Base-by-base conservation (phyloP, 352 stramenopile genomes). In the Phytophthora rubi region DNA sequence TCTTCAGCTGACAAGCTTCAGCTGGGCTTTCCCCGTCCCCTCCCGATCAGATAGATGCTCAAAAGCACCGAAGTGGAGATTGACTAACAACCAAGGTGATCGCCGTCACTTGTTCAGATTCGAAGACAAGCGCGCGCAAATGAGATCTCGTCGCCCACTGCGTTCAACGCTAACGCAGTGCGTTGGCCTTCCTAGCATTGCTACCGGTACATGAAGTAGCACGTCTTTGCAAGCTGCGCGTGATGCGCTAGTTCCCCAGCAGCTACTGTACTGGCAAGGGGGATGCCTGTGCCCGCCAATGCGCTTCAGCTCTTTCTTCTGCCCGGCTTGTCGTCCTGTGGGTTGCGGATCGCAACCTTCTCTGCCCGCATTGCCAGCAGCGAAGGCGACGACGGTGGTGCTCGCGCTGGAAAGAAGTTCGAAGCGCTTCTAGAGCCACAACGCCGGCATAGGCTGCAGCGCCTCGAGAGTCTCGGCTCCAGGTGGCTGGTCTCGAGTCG, bases 1-100 rank as follows among this genome's bases (percentile, higher is more conserved):
- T 65, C 54, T 61, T 56, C 30, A 42, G 44, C 56, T 52, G 23
- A 62, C 44, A 42, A 71, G 65, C 66, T 73, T 73, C 66, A 65
- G 66, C 66, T 69, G 59, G 54, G 59, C 39, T 30, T 18, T 73
- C 53, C 65, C 59, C 45, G 15, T 55, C 1, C 58, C 65, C 42
- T 67, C 65, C 65, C 65, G 59, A 59, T 64, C 65, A 26, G 23
- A 26, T 26, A 73, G 65, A 52, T 68, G 64, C 30, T 1, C 21
- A 26, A 16, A 18, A 47, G 39, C 39, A 18, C 39, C 15, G 9
- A 13, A 2, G 33, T 12, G 33, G 33, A 39, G 33, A 39, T 39
- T 39, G 33, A 39, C 33, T 39, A 39, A 39, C 33, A 5, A 39
- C 3, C 8, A 39, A 39, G 33, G 33, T 39, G 33, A 39, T 39